Conservation (phyloP, 1,284 basidiomycete genomes). For the Ceratobasidium sp. region DNA sequence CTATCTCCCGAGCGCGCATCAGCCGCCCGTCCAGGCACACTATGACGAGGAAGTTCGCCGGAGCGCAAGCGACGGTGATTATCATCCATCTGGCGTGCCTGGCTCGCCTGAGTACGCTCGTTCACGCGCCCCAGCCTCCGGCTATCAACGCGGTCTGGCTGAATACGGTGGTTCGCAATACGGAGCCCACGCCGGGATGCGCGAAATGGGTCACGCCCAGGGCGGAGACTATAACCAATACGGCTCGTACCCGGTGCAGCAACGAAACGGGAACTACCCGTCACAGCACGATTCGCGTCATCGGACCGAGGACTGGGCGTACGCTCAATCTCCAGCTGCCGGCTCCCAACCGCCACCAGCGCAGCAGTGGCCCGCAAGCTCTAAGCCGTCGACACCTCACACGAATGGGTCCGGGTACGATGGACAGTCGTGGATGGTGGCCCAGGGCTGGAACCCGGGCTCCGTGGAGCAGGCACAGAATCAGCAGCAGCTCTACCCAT, state of each 20-base stretch:
- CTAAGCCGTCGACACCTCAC: constrained; percentile 2
- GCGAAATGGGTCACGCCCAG: constrained; percentile 1
- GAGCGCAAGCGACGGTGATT: constrained; percentile 14
- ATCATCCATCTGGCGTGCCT: constrained; percentile 32
- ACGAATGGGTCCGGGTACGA: constrained; percentile 10
- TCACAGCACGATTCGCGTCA: constrained; percentile 12
- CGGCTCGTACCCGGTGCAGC: constrained; percentile 15
- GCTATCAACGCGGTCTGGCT: constrained; percentile 28
- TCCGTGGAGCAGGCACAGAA: constrained; percentile 10
- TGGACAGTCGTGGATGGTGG: constrained; percentile 17
- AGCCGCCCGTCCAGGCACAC: constrained; percentile 22
- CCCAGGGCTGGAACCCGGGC: constrained; percentile 31
- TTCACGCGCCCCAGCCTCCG: constrained; percentile 14
- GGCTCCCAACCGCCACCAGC: constrained; percentile 34
- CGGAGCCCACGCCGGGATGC: constrained; percentile 19
- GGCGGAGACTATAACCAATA: constrained; percentile 19
- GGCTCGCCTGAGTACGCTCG: constrained; percentile 25
- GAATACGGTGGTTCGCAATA: constrained; percentile 16
- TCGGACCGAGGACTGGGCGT: constrained; percentile 3
- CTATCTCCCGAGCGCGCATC: constrained; percentile 19
- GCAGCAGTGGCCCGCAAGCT: constrained; percentile 22
- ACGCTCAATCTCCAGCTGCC: constrained; percentile 27
- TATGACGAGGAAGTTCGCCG: constrained; percentile 25
- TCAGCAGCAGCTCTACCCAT: constrained; percentile 24
- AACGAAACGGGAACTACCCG: constrained; percentile 22